These are phyloP conservation scores for Monilinia laxa DNA, from an alignment of 2,329 filamentous ascomycete genomes.

Conservation along the genomic window DNA sequence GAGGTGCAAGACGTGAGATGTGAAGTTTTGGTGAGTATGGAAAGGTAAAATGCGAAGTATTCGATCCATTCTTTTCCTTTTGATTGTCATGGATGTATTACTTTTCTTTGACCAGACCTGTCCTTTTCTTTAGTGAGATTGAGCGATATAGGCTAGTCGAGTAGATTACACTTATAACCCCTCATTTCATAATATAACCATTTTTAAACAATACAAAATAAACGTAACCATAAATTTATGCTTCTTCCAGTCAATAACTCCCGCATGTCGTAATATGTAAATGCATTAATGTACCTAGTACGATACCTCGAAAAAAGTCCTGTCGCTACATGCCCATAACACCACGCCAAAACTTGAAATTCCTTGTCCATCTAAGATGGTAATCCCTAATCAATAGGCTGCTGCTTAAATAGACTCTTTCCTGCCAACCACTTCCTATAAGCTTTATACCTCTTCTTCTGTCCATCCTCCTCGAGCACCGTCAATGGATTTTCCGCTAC, in stretches of 20 bases:
- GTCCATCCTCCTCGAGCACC: conserved; percentile 80
- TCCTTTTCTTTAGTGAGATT: no score
- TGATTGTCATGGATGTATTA: no score
- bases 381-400: conserved; percentile 51
- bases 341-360: neutral
- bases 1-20: no score
- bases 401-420: conserved; percentile 95
- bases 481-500: conserved; percentile 82
- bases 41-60: no score
- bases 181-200: no score
- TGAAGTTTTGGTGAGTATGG: no score
- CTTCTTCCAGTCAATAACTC: neutral
- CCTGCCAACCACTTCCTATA: conserved; percentile 93
- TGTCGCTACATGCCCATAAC: neutral
- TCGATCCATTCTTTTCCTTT: no score
- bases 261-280: neutral
- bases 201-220: neutral
- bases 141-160: no score
- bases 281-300: neutral
- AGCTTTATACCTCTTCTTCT: conserved; percentile 94
- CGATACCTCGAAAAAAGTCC: neutral
- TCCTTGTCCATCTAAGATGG: no score
- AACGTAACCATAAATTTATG: neutral
- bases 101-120: no score
- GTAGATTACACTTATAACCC: no score